These are phyloP conservation scores for Krasilnikovozyma curviuscula DNA, from an alignment of 768 basidiomycete genomes.

Conservation along the genomic window DNA sequence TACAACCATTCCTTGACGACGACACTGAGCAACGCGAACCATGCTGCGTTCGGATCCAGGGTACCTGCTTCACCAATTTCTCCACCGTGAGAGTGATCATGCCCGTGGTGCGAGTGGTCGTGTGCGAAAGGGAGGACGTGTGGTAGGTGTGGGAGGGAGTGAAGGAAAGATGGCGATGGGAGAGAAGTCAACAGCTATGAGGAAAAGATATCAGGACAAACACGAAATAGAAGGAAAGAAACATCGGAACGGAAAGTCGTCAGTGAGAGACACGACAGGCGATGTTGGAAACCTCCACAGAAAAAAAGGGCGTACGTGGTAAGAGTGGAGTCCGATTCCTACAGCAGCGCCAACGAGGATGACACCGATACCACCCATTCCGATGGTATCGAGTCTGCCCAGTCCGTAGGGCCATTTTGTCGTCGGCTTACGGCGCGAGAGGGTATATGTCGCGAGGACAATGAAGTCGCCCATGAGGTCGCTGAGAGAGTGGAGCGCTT, in stretches of 20 bases:
- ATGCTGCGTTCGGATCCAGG: constrained; percentile 84
- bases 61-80: constrained; percentile 36
- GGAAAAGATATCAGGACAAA: background rate
- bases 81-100: constrained; percentile 27
- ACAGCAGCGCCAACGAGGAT: constrained; percentile 49
- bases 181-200: constrained; percentile 29
- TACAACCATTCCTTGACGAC: constrained; percentile 84
- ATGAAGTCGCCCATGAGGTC: constrained; percentile 74
- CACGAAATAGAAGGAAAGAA: background rate
- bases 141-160: constrained; percentile 28
- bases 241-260: background rate
- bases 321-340: constrained; percentile 64
- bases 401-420: constrained; percentile 34
- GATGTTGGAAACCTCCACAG: background rate
- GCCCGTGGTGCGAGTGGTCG: constrained; percentile 29
- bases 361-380: constrained; percentile 73
- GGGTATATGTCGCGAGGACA: background rate
- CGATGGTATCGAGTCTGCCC: constrained; percentile 86
- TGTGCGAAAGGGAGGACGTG: constrained; percentile 40
- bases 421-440: background rate
- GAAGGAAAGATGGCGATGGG: constrained; percentile 26
- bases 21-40: constrained; percentile 74
- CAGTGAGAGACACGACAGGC: background rate
- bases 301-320: constrained; percentile 24
- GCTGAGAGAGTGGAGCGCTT: constrained; percentile 65